Base-by-base conservation (phyloP, 164 flowering plant species). In the Nelumbo lutea region DNA sequence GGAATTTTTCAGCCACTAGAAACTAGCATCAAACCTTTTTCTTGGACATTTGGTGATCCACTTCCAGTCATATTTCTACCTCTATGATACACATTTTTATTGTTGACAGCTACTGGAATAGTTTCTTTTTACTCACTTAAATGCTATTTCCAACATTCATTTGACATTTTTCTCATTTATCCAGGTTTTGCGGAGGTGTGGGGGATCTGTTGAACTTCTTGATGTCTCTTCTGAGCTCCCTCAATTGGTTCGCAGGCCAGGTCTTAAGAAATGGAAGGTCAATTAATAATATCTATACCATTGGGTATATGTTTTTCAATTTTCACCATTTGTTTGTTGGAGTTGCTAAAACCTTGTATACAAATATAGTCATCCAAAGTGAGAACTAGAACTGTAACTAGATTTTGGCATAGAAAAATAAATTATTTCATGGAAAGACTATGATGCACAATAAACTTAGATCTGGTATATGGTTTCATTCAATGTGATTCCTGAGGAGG, bases 211-310 rank as follows among this genome's bases (percentile, higher is more conserved):
- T 81, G 97, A 96, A 78, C 96, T 96, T 76, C 73, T 93, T 74
- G 99, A 96, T 80, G 97, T 87, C 72, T 88, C 89, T 7, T 62
- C 63, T 76, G 95, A 93, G 83, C 95, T 93, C 65, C 97, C 95
- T 68, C 83, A 89, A 68, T 87, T 95, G 79, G 68, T 80, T 68
- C 90, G 97, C 43, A 84, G 98, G 56, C 93, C 96, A 60, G 99
- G 99, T 64, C 84, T 90, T 68, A 86, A 74, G 76, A 87, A 75
- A 71, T 95, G 99, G 99, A 95, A 89, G 97, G 99, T 95, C 58
- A 71, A 83, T 72, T 70, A 43, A 57, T 60, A 9, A 44, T 65
- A 5, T n/a, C 47, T 6, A 0, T 27, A 27, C 27, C 27, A 27
- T 10, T 9, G 9, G 44, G 5, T 8, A 62, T 53, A 57, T 57